Evolutionary conservation across 129 eudicot genomes (phyloP), one percentile per base, ranked within the genome.

Genomic region (carrot (Daucus carota)): DNA sequence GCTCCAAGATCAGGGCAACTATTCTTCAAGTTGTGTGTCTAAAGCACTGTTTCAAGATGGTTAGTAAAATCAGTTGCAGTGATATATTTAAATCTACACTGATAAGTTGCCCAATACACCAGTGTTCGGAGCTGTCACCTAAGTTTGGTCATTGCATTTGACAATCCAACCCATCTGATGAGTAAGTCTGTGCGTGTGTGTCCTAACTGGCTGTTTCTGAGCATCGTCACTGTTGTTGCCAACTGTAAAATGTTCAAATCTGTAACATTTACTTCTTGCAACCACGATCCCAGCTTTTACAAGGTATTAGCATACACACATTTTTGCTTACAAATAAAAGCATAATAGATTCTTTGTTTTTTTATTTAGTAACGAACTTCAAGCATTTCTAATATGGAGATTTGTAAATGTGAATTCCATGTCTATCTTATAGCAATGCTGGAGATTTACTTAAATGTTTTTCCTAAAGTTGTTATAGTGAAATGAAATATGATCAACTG

Each of bases 1-100:
- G 33, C 17, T 31, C 71, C 32, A 46, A 0, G 80, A 46, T 69
- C 57, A 31, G 43, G 77, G 88, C 31, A 82, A 76, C 73, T 73
- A 59, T 43, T 72, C 85, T 40, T 74, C 83, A 50, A 60, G 42
- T 76, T 80, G 89, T 78, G 92, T 90, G 70, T 84, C 89, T 18
- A 93, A 87, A 77, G 96, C 97, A 74, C 86, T 93, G 80, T 93
- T 93, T 73, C 98, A 93, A 86, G 98, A 88, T 77, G 87, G 68
- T 38, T 41, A 67, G 8, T 86, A 80, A 76, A 59, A 62, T 17
- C 54, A 75, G 75, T 79, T 83, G 8, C 11, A 70, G 28, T 20
- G 2, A 70, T 29, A 78, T 50, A 71, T 43, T 62, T 79, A 5
- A 2, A 6, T 54, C 34, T 74, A 50, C 70, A 42, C n/a, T 24